phyloP scores from a whole-genome alignment of 2,329 filamentous ascomycete species.

The Verticillium dahliae region DNA sequence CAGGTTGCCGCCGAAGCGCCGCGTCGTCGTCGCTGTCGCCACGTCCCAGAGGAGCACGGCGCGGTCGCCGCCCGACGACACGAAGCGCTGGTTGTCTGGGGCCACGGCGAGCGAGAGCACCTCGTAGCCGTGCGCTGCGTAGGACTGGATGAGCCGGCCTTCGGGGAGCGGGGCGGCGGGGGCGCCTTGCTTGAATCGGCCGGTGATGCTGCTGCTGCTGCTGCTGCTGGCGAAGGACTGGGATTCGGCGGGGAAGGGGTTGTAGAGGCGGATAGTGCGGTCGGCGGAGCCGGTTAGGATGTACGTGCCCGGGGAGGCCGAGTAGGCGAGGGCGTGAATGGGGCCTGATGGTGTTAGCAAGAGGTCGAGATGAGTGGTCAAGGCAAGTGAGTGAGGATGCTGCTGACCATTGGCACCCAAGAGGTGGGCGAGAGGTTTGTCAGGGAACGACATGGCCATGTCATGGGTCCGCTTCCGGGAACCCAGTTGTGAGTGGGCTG shows the following conservation, averaged over 20 bases:
- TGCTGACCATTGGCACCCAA: constrained; percentile 50
- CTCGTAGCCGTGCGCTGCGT: constrained; percentile 85
- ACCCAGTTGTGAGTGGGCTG: background rate
- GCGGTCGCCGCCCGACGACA: constrained; percentile 83
- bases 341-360: constrained; percentile 42
- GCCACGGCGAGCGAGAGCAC: constrained; percentile 75
- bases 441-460: constrained; percentile 35
- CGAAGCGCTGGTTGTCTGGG: constrained; percentile 75
- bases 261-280: constrained; percentile 80
- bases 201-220: constrained; percentile 23
- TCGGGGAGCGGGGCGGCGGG: constrained; percentile 26
- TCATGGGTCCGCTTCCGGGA: background rate
- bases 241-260: constrained; percentile 49
- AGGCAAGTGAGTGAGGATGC: background rate
- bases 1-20: constrained; percentile 59
- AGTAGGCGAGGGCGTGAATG: constrained; percentile 67
- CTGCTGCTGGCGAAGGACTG: constrained; percentile 13
- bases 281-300: constrained; percentile 83
- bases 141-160: constrained; percentile 73
- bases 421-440: constrained; percentile 46
- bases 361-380: background rate
- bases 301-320: constrained; percentile 65
- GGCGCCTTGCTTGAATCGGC: constrained; percentile 12
- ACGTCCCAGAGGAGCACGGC: constrained; percentile 95
- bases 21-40: constrained; percentile 65